phyloP scores from a whole-genome alignment of 371 early-diverging fungal genomes.

The Mucor saturninus region DNA sequence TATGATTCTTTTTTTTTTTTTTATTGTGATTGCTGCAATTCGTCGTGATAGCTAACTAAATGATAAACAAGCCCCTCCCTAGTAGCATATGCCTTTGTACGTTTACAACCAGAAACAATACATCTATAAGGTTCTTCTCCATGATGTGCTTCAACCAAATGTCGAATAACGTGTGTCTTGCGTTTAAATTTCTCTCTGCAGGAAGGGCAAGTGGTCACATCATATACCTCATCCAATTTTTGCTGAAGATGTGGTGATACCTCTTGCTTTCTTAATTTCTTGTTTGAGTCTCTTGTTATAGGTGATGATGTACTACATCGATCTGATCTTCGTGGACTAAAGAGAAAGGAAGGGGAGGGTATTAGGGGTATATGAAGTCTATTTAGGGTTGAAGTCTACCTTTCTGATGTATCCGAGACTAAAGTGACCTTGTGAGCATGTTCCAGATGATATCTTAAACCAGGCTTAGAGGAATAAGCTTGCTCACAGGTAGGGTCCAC shows the following conservation, averaged over 20 bases:
- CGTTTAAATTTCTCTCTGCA: conserved; percentile 30
- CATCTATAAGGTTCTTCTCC: conserved; percentile 39
- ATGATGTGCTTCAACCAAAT: conserved; percentile 32
- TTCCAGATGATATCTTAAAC: conserved; percentile 36
- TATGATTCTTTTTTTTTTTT: background rate
- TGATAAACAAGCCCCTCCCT: conserved; percentile 41
- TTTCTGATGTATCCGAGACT: conserved; percentile 1
- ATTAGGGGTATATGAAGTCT: too few species aligned
- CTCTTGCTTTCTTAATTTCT: conserved; percentile 4
- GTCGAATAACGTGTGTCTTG: conserved; percentile 39
- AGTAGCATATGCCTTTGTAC: conserved; percentile 35
- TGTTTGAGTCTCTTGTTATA: conserved; percentile 4
- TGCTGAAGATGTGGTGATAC: conserved; percentile 19
- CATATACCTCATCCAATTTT: conserved; percentile 24
- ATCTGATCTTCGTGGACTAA: background rate
- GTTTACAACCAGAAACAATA: conserved; percentile 29
- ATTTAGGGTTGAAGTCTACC: conserved; percentile 2
- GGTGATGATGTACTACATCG: background rate
- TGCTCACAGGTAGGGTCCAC: conserved; percentile 25
- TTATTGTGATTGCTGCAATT: conserved; percentile 1
- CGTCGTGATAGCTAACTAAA: conserved; percentile 31
- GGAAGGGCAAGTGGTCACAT: conserved; percentile 27
- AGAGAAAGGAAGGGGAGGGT: background rate
- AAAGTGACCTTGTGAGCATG: conserved; percentile 28
- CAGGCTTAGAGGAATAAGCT: conserved; percentile 28